Percentiles rank a stretch among this genome's conserved stretches.
phyloP scores from a whole-genome alignment of 2,329 filamentous ascomycete genomes.

The Cordyceps pruinosa region DNA sequence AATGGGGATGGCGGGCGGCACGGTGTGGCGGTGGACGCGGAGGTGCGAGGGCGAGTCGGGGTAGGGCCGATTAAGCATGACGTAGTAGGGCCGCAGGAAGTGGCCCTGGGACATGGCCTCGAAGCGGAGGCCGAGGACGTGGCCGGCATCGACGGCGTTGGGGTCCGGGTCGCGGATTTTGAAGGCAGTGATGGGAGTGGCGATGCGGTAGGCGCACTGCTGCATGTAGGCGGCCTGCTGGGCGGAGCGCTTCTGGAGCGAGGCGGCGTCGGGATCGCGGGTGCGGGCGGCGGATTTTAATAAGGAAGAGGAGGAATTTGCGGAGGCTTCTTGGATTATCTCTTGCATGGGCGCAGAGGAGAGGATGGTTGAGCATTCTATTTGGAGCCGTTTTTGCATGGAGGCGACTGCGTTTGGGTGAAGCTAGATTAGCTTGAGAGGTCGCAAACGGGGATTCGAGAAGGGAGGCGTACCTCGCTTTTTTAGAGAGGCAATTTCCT shows the following conservation, averaged over 20 bases:
- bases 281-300: constrained; percentile 12
- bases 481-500: constrained; percentile 13
- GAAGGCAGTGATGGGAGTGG: constrained; percentile 62
- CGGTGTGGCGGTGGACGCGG: constrained; percentile 60
- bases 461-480: constrained; percentile 9
- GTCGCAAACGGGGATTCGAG: not conserved
- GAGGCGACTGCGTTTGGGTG: constrained; percentile 37
- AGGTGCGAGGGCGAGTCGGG: constrained; percentile 31
- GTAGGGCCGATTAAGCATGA: constrained; percentile 58
- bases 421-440: not conserved
- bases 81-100: constrained; percentile 63
- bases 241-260: constrained; percentile 37
- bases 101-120: constrained; percentile 56
- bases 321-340: constrained; percentile 29
- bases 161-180: constrained; percentile 64
- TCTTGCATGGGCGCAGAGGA: constrained; percentile 41
- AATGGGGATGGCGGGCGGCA: constrained; percentile 58
- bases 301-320: constrained; percentile 14
- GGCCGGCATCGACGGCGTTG: constrained; percentile 56
- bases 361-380: constrained; percentile 52
- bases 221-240: constrained; percentile 51
- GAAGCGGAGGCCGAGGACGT: constrained; percentile 61
- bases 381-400: constrained; percentile 42
- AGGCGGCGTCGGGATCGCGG: constrained; percentile 17
- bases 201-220: constrained; percentile 60